A percentile compares a stretch with the other conserved stretches of the same genome.
phyloP scores from a whole-genome alignment of 192 early-diverging fungal species.

The Coemansia interrupta region DNA sequence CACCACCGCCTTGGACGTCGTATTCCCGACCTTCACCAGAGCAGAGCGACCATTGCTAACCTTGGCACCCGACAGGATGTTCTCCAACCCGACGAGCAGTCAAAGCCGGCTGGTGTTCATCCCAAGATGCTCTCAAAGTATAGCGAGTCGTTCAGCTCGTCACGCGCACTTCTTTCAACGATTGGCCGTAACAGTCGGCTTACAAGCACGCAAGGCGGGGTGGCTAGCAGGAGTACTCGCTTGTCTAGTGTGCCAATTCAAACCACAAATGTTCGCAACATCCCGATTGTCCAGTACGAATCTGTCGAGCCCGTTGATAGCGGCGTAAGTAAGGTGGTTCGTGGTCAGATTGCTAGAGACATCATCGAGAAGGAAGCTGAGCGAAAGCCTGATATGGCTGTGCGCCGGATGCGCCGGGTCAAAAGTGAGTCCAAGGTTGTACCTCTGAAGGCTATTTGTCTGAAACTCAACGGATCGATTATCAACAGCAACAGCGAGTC shows the following conservation, averaged over 20 bases:
- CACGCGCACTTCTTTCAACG: slow-evolving; percentile 19
- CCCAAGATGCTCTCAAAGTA: slow-evolving; percentile 29
- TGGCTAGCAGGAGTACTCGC: slow-evolving; percentile 6
- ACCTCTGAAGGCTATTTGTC: slow-evolving; percentile 44
- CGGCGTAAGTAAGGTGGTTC: slow-evolving; percentile 36
- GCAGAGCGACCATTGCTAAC: neutral
- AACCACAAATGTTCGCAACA: neutral
- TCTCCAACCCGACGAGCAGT: neutral
- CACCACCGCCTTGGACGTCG: slow-evolving; percentile 20
- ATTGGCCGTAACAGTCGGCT: slow-evolving; percentile 10
- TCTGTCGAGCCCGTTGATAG: slow-evolving; percentile 20
- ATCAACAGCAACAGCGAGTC: slow-evolving; percentile 16
- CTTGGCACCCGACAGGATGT: neutral
- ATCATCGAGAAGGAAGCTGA: slow-evolving; percentile 32
- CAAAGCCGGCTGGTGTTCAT: slow-evolving; percentile 18
- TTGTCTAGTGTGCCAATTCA: neutral
- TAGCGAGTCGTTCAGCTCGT: slow-evolving; percentile 41
- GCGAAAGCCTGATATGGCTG: slow-evolving; percentile 8
- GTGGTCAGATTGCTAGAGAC: slow-evolving; percentile 27
- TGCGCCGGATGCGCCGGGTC: slow-evolving; percentile 39
- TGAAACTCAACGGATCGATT: slow-evolving; percentile 36
- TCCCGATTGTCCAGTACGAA: slow-evolving; percentile 34
- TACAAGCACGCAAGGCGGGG: slow-evolving; percentile 14
- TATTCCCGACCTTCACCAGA: slow-evolving; percentile 7
- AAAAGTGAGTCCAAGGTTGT: slow-evolving; percentile 45